A percentile compares a stretch with the other conserved stretches of the same genome.
These are phyloP conservation scores for Lophiotrema nucula DNA, from an alignment of 495 filamentous ascomycete genomes.

Conservation along the genomic window DNA sequence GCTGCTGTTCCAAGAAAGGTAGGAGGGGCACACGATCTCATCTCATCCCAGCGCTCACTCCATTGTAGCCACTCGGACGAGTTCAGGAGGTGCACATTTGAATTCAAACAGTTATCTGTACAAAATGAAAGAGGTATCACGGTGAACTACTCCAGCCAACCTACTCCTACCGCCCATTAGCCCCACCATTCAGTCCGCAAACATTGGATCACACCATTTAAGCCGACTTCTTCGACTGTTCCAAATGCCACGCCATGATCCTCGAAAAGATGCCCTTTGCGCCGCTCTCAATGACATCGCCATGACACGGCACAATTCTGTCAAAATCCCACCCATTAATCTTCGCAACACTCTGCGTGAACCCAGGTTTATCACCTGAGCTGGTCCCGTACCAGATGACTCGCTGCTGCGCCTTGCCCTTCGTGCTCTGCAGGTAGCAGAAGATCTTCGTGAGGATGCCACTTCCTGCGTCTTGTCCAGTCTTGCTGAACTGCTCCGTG, in stretches of 20 bases:
- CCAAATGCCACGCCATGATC: constrained; percentile 82
- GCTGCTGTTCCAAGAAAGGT: background rate
- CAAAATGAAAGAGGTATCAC: too few relatives aligned
- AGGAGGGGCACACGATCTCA: background rate
- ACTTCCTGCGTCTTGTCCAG: constrained; percentile 49
- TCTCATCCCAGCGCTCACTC: too few relatives aligned
- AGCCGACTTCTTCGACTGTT: background rate
- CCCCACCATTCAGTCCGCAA: too few relatives aligned
- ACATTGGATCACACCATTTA: too few relatives aligned
- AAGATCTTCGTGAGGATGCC: constrained; percentile 67
- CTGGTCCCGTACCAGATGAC: constrained; percentile 79
- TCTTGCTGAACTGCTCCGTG: constrained; percentile 77
- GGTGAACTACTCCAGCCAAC: too few relatives aligned
- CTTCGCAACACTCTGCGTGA: constrained; percentile 62
- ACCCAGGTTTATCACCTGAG: constrained; percentile 60
- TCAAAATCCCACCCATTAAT: constrained; percentile 85
- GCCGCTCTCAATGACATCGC: constrained; percentile 77
- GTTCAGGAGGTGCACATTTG: too few relatives aligned
- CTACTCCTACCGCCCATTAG: too few relatives aligned
- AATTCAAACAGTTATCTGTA: too few relatives aligned
- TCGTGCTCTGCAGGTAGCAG: constrained; percentile 57
- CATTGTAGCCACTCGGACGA: too few relatives aligned
- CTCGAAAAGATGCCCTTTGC: constrained; percentile 77
- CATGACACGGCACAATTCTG: constrained; percentile 87
- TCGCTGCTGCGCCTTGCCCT: constrained; percentile 70